phyloP scores from a whole-genome alignment of 495 filamentous ascomycete genomes.

The Penicillium bovifimosum region DNA sequence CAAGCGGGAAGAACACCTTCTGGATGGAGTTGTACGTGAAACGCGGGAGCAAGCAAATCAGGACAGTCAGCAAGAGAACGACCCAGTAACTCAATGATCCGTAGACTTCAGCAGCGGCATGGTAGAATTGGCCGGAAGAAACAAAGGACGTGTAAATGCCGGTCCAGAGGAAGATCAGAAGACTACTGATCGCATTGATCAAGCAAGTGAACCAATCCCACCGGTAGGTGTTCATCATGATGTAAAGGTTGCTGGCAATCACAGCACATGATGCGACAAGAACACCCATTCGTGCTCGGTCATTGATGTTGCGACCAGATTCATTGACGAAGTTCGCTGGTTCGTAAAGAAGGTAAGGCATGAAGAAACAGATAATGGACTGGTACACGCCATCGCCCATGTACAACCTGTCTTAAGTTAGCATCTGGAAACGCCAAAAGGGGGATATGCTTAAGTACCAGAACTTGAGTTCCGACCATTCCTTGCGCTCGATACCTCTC shows the following conservation, averaged over 20 bases:
- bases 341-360: slow-evolving; percentile 74
- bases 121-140: slow-evolving; percentile 66
- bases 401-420: slow-evolving; percentile 61
- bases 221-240: slow-evolving; percentile 90
- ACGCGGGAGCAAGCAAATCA: slow-evolving; percentile 77
- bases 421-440: not conserved
- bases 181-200: slow-evolving; percentile 71
- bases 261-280: slow-evolving; percentile 75
- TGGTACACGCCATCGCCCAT: slow-evolving; percentile 96
- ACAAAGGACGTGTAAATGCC: slow-evolving; percentile 76
- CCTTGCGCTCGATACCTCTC: slow-evolving; percentile 89
- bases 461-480: slow-evolving; percentile 97
- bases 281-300: slow-evolving; percentile 74
- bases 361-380: slow-evolving; percentile 86
- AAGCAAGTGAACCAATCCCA: slow-evolving; percentile 95
- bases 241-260: slow-evolving; percentile 81
- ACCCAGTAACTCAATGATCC: slow-evolving; percentile 82
- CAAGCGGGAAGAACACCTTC: slow-evolving; percentile 87
- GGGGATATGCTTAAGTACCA: slow-evolving; percentile 53
- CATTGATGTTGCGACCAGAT: slow-evolving; percentile 66
- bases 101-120: slow-evolving; percentile 72
- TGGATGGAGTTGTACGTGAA: slow-evolving; percentile 80
- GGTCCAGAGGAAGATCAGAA: slow-evolving; percentile 96
- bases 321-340: slow-evolving; percentile 59
- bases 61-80: slow-evolving; percentile 64